phyloP scores from a whole-genome alignment of 257 asterid species.

The Eustoma russellianum region DNA sequence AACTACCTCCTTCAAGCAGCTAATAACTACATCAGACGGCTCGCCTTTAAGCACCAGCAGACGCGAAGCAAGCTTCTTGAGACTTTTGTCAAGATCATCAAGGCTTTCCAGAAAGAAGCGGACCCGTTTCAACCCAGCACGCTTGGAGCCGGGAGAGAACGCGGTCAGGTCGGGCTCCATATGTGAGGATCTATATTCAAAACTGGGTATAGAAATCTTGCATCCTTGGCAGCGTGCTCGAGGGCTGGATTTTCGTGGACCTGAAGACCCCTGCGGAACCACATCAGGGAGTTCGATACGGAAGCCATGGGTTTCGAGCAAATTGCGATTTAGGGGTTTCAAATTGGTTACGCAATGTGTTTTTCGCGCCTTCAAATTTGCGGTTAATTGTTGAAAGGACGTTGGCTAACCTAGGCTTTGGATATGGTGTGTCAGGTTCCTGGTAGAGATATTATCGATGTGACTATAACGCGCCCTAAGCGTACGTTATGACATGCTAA shows the following conservation, averaged over 20 bases:
- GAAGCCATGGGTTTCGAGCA: conserved; percentile 24
- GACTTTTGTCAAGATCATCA: conserved; percentile 59
- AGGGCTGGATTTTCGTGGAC: conserved; percentile 95
- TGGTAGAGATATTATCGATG: conserved; percentile 1
- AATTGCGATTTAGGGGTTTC: conserved; percentile 5
- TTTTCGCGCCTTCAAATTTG: conserved; percentile 49
- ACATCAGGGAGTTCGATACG: conserved; percentile 58
- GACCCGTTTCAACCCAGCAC: conserved; percentile 77
- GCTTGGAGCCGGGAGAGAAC: conserved; percentile 61
- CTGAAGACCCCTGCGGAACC: conserved; percentile 90
- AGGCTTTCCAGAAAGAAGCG: conserved; percentile 75
- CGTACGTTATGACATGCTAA: conserved; percentile 10
- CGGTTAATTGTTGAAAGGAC: not conserved
- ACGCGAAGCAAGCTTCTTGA: conserved; percentile 64
- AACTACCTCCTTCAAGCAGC: conserved; percentile 73
- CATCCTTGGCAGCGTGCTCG: conserved; percentile 49
- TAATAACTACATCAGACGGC: conserved; percentile 53
- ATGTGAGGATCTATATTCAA: conserved; percentile 91
- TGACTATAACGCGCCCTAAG: conserved; percentile 7
- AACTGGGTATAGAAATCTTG: conserved; percentile 58
- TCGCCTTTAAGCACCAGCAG: conserved; percentile 86
- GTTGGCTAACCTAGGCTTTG: conserved; percentile 28
- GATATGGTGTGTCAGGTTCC: conserved; percentile 25
- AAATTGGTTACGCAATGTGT: conserved; percentile 20
- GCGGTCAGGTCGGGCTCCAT: conserved; percentile 64